A percentile compares a stretch with the other conserved stretches of the same genome.
Evolutionary conservation across 441 rosid genomes (phyloP).

Genomic region (Euphorbia schlechtendalii): DNA sequence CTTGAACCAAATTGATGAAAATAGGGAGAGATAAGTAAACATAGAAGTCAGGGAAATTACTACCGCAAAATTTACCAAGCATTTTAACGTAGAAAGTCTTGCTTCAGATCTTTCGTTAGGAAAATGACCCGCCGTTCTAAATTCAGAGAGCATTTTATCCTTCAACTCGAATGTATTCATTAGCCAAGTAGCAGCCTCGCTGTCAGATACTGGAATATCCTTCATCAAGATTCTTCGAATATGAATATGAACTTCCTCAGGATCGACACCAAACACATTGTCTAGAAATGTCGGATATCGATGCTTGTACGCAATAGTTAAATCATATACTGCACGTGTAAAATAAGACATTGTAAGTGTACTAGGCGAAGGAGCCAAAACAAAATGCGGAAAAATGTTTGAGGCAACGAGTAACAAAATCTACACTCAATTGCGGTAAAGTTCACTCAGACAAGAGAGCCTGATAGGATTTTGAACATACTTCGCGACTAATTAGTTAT

Average conservation of each 20-base stretch:
- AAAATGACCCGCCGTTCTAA: slow-evolving; percentile 59
- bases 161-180: slow-evolving; percentile 54
- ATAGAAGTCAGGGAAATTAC: slow-evolving; percentile 51
- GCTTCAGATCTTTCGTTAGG: slow-evolving; percentile 51
- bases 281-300: slow-evolving; percentile 77
- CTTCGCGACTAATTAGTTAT: slow-evolving; percentile 3
- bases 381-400: not conserved
- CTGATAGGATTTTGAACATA: not conserved
- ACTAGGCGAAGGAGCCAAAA: not conserved
- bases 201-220: slow-evolving; percentile 52
- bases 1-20: slow-evolving; percentile 51
- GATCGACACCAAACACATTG: slow-evolving; percentile 81
- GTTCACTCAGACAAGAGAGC: not conserved
- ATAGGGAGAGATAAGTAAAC: slow-evolving; percentile 62
- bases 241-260: slow-evolving; percentile 89
- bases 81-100: slow-evolving; percentile 55
- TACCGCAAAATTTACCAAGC: slow-evolving; percentile 43
- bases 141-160: slow-evolving; percentile 63
- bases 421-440: not conserved
- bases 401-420: not conserved
- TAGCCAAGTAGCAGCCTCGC: slow-evolving; percentile 59
- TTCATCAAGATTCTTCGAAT: slow-evolving; percentile 43
- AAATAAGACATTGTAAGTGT: not conserved
- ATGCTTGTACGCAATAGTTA: slow-evolving; percentile 81
- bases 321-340: slow-evolving; percentile 71